Conservation (phyloP, 2,329 filamentous ascomycete genomes). For the Aspergillus alliaceus region DNA sequence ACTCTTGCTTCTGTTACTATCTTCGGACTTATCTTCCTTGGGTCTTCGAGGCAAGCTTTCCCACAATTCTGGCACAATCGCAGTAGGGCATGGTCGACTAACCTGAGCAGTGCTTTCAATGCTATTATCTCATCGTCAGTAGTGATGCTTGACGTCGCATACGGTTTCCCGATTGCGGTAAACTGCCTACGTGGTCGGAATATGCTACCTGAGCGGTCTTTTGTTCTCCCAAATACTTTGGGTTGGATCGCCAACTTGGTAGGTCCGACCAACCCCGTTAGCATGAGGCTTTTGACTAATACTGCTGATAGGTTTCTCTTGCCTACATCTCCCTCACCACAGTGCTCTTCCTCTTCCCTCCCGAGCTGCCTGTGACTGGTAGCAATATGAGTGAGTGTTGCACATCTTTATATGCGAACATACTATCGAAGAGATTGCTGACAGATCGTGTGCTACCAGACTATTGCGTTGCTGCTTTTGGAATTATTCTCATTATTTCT, state of each 20-base stretch:
- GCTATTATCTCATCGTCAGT: conserved; percentile 71
- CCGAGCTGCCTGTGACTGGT: conserved; percentile 61
- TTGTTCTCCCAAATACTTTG: conserved; percentile 54
- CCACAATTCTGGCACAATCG: conserved; percentile 27
- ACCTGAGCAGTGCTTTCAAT: conserved; percentile 57
- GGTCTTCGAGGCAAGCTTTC: conserved; percentile 47
- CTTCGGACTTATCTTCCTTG: conserved; percentile 70
- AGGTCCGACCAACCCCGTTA: conserved; percentile 16
- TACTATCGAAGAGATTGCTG: neutral
- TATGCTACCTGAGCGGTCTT: conserved; percentile 62
- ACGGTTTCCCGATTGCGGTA: conserved; percentile 71
- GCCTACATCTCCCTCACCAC: conserved; percentile 69
- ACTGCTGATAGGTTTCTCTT: conserved; percentile 50
- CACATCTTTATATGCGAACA: neutral
- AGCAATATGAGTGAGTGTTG: conserved; percentile 65
- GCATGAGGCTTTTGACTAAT: neutral
- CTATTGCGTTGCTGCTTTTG: conserved; percentile 55
- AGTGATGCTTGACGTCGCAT: conserved; percentile 69
- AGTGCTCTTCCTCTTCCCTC: conserved; percentile 73
- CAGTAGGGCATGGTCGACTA: neutral
- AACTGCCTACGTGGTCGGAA: conserved; percentile 67
- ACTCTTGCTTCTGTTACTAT: conserved; percentile 62
- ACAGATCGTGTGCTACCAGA: conserved; percentile 22
- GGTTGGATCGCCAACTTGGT: conserved; percentile 63
- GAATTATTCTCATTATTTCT: conserved; percentile 58